These are phyloP conservation scores for Penicillium subrubescens DNA, from an alignment of 495 filamentous ascomycete genomes.

Conservation along the genomic window DNA sequence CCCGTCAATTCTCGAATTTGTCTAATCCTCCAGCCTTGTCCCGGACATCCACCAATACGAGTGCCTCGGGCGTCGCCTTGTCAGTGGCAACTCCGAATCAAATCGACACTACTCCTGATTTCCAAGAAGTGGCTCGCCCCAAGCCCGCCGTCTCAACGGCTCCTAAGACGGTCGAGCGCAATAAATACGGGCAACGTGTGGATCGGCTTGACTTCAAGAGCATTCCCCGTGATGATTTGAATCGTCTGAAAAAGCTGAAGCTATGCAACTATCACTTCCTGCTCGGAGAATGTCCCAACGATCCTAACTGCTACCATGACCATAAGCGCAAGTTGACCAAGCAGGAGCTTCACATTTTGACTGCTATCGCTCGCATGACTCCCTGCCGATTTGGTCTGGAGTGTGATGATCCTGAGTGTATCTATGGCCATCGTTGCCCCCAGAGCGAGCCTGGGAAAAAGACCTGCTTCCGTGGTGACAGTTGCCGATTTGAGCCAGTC, in stretches of 20 bases:
- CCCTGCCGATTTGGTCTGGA: conserved; percentile 74
- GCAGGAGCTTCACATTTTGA: conserved; percentile 67
- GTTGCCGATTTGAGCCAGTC: conserved; percentile 51
- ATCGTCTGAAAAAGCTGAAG: conserved; percentile 68
- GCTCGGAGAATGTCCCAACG: conserved; percentile 69
- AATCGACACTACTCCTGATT: conserved; percentile 34
- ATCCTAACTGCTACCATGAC: conserved; percentile 69
- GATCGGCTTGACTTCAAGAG: conserved; percentile 56
- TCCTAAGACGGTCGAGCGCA: conserved; percentile 61
- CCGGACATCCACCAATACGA: conserved; percentile 46
- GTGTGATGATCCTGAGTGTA: conserved; percentile 77
- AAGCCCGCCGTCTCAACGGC: conserved; percentile 53
- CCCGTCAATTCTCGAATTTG: conserved; percentile 36
- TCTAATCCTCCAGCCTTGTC: conserved; percentile 34
- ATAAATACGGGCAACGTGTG: conserved; percentile 73
- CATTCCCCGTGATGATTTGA: conserved; percentile 60
- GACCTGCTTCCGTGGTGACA: conserved; percentile 54
- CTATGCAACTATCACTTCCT: conserved; percentile 87
- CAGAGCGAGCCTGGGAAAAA: conserved; percentile 51
- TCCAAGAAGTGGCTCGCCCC: conserved; percentile 50
- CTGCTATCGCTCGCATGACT: conserved; percentile 73
- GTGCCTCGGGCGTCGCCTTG: conserved; percentile 37
- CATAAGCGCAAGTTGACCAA: conserved; percentile 71
- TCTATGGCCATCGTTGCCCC: conserved; percentile 74
- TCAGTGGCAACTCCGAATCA: conserved; percentile 35